Evolutionary conservation across 2,329 filamentous ascomycete genomes (phyloP).

Genomic region (Nemania abortiva): DNA sequence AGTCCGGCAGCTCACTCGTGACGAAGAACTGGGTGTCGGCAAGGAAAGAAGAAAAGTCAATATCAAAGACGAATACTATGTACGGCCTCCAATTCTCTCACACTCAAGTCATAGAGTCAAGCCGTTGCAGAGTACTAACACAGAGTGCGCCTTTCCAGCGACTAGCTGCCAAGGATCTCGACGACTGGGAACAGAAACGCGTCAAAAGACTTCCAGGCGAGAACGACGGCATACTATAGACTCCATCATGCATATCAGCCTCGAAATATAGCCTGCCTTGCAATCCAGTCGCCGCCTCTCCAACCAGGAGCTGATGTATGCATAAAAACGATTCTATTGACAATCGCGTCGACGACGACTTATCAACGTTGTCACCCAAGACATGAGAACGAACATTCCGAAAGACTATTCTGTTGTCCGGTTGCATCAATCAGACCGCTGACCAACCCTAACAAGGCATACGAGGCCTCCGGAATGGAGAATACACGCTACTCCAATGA

Average conservation of each 20-base stretch:
- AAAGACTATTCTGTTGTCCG: neutral
- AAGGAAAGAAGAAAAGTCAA: slow-evolving; percentile 77
- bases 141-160: slow-evolving; percentile 63
- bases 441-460: neutral
- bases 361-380: neutral
- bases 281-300: neutral
- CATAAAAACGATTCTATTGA: neutral
- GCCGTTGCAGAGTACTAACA: slow-evolving; percentile 21
- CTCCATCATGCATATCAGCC: neutral
- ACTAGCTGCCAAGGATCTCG: slow-evolving; percentile 87
- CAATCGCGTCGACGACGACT: neutral
- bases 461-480: neutral
- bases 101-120: neutral
- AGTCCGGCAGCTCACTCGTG: slow-evolving; percentile 84
- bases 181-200: slow-evolving; percentile 96
- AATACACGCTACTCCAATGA: neutral
- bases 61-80: slow-evolving; percentile 89
- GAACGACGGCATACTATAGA: slow-evolving; percentile 81
- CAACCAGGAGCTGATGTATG: neutral
- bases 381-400: neutral
- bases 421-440: too few relatives aligned
- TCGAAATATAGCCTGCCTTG: neutral
- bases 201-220: slow-evolving; percentile 92
- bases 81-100: slow-evolving; percentile 57
- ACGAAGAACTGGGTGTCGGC: slow-evolving; percentile 87